These are phyloP conservation scores for Hymenotorrendiella dingleyae DNA, from an alignment of 2,329 filamentous ascomycete species.

Conservation along the genomic window DNA sequence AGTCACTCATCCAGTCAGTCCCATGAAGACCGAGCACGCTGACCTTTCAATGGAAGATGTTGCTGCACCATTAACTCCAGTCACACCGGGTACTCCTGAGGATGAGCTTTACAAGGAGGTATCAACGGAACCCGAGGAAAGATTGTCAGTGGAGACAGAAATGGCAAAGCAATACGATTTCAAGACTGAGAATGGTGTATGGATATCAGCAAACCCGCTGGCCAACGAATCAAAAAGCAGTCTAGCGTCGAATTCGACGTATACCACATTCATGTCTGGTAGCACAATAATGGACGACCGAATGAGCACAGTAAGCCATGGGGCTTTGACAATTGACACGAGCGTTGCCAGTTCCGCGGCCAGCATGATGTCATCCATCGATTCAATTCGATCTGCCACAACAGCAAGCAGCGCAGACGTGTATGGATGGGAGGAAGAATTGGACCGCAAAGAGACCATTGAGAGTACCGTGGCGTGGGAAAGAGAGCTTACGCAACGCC, in stretches of 20 bases:
- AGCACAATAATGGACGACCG: conserved; percentile 22
- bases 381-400: conserved; percentile 29
- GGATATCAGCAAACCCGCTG: conserved; percentile 25
- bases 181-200: conserved; percentile 22
- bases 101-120: conserved; percentile 4
- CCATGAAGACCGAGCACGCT: not conserved
- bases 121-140: not conserved
- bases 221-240: conserved; percentile 23
- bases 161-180: conserved; percentile 26
- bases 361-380: conserved; percentile 28
- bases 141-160: conserved; percentile 19
- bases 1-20: conserved; percentile 1
- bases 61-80: not conserved
- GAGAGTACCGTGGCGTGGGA: conserved; percentile 20
- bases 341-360: conserved; percentile 30
- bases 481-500: conserved; percentile 13
- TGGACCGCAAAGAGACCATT: conserved; percentile 30
- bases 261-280: conserved; percentile 3
- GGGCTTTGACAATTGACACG: conserved; percentile 20
- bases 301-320: conserved; percentile 11
- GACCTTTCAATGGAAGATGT: not conserved
- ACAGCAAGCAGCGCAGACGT: conserved; percentile 35
- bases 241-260: conserved; percentile 22
- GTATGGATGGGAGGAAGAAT: conserved; percentile 51
- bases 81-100: conserved; percentile 7